These are phyloP conservation scores for Pseudogymnoascus sp. DNA, from an alignment of 2,329 filamentous ascomycete species.

Conservation along the genomic window DNA sequence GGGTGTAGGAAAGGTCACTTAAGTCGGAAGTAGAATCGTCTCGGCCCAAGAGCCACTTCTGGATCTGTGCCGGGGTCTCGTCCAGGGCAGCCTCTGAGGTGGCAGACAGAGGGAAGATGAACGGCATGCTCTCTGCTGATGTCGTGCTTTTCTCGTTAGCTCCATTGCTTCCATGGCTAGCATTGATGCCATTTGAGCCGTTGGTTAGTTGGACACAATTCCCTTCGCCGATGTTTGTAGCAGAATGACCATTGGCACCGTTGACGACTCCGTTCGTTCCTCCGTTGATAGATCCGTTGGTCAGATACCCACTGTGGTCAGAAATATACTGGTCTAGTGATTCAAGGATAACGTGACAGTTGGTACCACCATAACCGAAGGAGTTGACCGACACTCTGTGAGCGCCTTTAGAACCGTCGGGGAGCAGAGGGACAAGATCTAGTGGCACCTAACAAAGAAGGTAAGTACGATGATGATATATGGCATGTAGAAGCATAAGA, in stretches of 20 bases:
- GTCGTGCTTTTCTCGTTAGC: background rate
- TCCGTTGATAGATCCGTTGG: background rate
- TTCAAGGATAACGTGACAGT: conserved; percentile 36
- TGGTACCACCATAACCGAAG: conserved; percentile 40
- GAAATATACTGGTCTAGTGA: background rate
- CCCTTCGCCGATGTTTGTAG: background rate
- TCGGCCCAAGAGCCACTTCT: background rate
- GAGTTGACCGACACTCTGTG: conserved; percentile 16
- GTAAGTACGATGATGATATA: background rate
- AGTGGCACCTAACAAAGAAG: background rate
- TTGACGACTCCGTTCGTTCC: background rate
- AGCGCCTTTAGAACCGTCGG: background rate
- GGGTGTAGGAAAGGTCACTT: background rate
- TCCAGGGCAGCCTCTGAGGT: background rate
- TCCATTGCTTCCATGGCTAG: background rate
- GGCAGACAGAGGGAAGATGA: background rate
- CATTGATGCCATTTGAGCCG: background rate
- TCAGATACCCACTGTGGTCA: background rate
- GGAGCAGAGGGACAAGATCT: conserved; percentile 10
- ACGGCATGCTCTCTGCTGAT: background rate
- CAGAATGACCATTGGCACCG: background rate
- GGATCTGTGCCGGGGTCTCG: background rate
- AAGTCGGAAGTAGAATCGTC: background rate
- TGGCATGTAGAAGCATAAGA: conserved; percentile 11
- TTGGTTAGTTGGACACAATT: background rate